phyloP scores from a whole-genome alignment of 805 yeast genomes.

The Grigorovia jiainica region DNA sequence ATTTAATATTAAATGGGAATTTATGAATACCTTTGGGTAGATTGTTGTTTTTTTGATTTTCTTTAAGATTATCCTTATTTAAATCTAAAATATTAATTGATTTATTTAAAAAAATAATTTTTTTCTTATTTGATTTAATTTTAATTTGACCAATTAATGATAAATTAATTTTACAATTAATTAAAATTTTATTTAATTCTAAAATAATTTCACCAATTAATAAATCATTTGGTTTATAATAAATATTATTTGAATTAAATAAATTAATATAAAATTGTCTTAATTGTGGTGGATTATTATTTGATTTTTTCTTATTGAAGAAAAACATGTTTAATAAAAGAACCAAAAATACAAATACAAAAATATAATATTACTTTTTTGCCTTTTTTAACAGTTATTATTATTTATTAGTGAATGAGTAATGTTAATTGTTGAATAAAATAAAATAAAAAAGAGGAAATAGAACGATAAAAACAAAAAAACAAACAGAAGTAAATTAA shows the following conservation, averaged over 20 bases:
- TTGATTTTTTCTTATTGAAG: not conserved
- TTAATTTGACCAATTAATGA: constrained; percentile 49
- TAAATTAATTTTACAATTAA: constrained; percentile 40
- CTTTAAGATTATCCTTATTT: not conserved
- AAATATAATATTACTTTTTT: no score
- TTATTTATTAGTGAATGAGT: no score
- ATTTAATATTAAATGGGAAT: constrained; percentile 74
- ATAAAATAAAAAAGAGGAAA: no score
- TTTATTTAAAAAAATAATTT: constrained; percentile 47
- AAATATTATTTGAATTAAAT: constrained; percentile 60
- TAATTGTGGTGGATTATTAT: not conserved
- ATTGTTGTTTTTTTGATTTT: constrained; percentile 28
- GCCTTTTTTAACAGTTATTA: no score
- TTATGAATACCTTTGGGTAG: constrained; percentile 77
- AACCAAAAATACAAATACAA: no score
- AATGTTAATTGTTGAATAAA: no score
- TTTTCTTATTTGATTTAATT: constrained; percentile 40
- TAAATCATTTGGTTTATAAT: constrained; percentile 71
- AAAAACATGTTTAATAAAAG: not conserved
- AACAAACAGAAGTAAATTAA: not conserved
- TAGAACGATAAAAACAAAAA: no score
- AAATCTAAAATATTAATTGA: constrained; percentile 53
- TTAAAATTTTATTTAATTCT: constrained; percentile 44
- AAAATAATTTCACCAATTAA: constrained; percentile 56
- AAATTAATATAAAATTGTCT: constrained; percentile 38